Conservation (phyloP, 495 filamentous ascomycete genomes). For the Choiromyces venosus region DNA sequence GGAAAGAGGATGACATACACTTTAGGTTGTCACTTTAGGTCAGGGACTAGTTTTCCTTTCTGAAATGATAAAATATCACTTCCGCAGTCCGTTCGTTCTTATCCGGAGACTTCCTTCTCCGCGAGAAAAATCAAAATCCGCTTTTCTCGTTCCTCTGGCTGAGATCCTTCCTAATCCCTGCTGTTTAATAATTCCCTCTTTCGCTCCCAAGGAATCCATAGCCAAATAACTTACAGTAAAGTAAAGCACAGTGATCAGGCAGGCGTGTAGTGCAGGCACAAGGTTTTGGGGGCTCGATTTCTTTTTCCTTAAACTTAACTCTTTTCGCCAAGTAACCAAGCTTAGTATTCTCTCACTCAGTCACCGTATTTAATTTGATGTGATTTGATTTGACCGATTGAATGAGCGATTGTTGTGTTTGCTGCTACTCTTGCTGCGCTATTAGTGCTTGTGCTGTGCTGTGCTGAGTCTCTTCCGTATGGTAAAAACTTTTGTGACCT, state of each 20-base stretch:
- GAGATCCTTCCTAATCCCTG: background rate
- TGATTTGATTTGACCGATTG: background rate
- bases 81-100: background rate
- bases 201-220: background rate
- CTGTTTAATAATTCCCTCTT: background rate
- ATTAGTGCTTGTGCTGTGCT: background rate
- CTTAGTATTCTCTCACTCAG: background rate
- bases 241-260: constrained; percentile 2
- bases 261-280: background rate
- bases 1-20: constrained; percentile 3
- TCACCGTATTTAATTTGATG: background rate
- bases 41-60: background rate
- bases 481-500: background rate
- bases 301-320: background rate
- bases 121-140: background rate
- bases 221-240: background rate
- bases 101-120: background rate
- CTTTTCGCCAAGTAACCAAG: background rate
- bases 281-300: background rate
- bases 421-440: background rate
- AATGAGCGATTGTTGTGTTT: background rate
- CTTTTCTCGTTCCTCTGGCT: background rate
- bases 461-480: background rate
- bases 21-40: background rate
- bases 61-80: background rate